phyloP scores from a whole-genome alignment of 305 asterid species.

The Plantago lanceolata region DNA sequence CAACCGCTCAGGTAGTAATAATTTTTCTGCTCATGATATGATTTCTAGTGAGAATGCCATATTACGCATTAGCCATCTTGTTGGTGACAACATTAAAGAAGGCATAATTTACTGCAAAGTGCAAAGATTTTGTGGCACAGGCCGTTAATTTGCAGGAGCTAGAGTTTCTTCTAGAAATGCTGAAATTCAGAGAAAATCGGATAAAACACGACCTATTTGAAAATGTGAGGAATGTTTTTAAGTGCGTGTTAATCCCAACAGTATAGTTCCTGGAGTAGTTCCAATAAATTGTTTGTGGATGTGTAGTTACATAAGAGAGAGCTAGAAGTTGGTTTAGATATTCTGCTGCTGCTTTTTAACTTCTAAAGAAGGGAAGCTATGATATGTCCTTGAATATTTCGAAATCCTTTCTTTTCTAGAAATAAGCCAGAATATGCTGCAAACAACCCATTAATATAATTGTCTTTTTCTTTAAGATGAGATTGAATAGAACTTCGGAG shows the following conservation, averaged over 20 bases:
- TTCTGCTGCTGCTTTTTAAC: neutral
- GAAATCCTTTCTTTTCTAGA: too few relatives aligned
- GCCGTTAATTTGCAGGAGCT: neutral
- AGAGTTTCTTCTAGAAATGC: neutral
- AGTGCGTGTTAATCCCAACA: neutral
- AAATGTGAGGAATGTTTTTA: neutral
- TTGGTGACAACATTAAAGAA: slow-evolving; percentile 3
- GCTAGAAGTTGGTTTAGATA: neutral
- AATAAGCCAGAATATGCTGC: neutral
- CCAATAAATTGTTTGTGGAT: neutral
- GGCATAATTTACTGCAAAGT: slow-evolving; percentile 4
- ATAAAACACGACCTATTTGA: neutral
- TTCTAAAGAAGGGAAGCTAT: neutral
- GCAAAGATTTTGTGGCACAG: neutral
- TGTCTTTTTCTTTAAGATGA: neutral
- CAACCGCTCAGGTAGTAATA: slow-evolving; percentile 74
- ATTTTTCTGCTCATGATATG: neutral
- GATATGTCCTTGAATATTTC: neutral
- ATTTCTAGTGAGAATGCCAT: neutral
- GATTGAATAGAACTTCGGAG: slow-evolving; percentile 4
- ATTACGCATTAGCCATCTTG: neutral
- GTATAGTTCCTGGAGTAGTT: too few relatives aligned
- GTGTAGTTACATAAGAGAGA: neutral
- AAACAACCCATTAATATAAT: neutral
- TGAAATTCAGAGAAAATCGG: neutral